Base-by-base conservation (phyloP, 2,329 filamentous ascomycete species). In the Didymella glomerata region DNA sequence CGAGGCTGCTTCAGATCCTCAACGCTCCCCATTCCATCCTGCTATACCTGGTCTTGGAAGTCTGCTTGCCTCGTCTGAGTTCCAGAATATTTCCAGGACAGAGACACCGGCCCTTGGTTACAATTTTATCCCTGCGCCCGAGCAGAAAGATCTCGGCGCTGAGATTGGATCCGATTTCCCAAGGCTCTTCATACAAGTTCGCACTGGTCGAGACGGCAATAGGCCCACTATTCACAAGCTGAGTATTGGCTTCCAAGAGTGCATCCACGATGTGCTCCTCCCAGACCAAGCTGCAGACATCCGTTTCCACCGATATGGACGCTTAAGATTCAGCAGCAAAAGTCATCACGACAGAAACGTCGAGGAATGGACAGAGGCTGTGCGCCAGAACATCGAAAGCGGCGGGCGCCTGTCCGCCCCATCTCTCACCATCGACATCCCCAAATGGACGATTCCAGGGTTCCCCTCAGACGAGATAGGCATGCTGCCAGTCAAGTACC, bases 341-440 rank as follows among this genome's bases (percentile, higher is more conserved):
- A 53, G 55, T 2, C 34, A 61, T 27, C 40, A 59, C 1, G 58
- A 69, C 18, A 46, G 56, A 18, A 60, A 62, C 18, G 50, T 77
- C 2, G 38, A 60, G 16, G 36, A 40, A 1, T 71, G 72, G 63
- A 36, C 54, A n/a, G 55, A 61, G 13, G 47, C 59, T 11, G 64
- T 74, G 6, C 27, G 48, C 13, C 58, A 61, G 9, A 73, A 75
- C 38, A 68, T 76, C 18, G 52, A 66, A 25, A 70, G 72, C 40
- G 71, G 71, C 2, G 68, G 56, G 6, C 65, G 67, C 4, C 65
- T 77, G 8, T 68, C 63, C 9, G 74, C 75, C 1, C 76, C 74
- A 4, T 56, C 61, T 0, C 52, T 76, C 3, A 57, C 18, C 11
- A 46, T 78, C 8, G 44, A 65, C 0, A 69, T 78, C 10, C 76